Base-by-base conservation (phyloP, 371 early-diverging fungal genomes). In the Mucor sp. region DNA sequence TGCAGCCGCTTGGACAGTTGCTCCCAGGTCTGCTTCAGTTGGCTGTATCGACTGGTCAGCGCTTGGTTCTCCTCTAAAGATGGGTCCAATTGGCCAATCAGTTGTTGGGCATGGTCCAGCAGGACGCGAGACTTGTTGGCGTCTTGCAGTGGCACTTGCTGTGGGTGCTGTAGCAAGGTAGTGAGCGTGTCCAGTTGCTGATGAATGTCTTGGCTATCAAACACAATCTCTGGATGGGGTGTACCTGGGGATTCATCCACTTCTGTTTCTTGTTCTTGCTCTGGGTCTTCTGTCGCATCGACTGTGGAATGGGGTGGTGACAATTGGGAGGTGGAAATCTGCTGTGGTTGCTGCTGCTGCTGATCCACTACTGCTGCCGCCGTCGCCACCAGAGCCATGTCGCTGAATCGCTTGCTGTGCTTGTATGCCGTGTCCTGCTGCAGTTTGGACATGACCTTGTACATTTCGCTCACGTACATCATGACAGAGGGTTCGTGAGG, bases 401-500 rank as follows among this genome's bases (percentile, higher is more conserved):
- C 69, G 5, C 56, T 53, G 7, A 48, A 39, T 47, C 69, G 25
- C 19, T 66, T 66, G 44, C 58, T 37, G 47, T 15, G 41, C 25
- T 67, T 60, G 32, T 60, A 60, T 27, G 69, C 53, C 21, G 65
- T 56, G 37, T 69, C 56, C 41, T 44, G n/a, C 50, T 70, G 65
- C 47, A 60, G 55, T 15, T 58, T 57, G 4, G 77, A 76, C 79
- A 81, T 81, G 33, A 72, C 66, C 27, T 78, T 80, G 55, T 80
- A 80, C 41, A 74, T 72, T 65, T 80, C 80, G 37, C 76, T 78
- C 11, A 83, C 70, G 35, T 83, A 83, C 77, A 83, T 73, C 80
- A 83, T 83, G 11, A 83, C 74, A 47, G 77, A 77, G 9, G 83
- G 79, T 61, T 83, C 83, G 50, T 80, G 78, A n/a, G 80, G 83